Evolutionary conservation across 495 filamentous ascomycete species (phyloP), one percentile per base, ranked within the genome.

Genomic region (Penicillium nucicola): DNA sequence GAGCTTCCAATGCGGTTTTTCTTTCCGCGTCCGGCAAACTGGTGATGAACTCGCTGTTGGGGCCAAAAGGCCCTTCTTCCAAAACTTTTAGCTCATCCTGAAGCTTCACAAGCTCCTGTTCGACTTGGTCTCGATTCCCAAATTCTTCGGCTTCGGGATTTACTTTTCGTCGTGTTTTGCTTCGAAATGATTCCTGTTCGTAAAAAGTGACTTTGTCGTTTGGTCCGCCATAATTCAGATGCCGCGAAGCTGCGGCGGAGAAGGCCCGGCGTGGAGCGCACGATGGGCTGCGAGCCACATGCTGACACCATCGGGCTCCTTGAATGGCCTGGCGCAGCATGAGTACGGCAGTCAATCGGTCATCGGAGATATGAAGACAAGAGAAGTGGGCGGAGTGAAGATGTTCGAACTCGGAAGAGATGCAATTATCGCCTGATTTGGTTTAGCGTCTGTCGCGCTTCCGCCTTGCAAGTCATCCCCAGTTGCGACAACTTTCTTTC

Each of bases 131-230:
- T 31, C 61, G 61, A 12, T 75, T 77, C 38, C 59, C 64, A 20
- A 68, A 52, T 42, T 79, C 77, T 56, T 85, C 74, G 28, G 77
- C 69, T 56, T 84, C 77, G 51, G 77, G 79, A 47, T 77, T 63
- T 44, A 80, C 52, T 58, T 61, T 55, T 50, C 67, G 63, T 49
- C 61, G 60, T 4, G 44, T 64, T 39, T 69, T 69, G 52, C 71
- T 72, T 14, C 53, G 52, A 25, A 23, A 61, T 2, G 57, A 58
- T 32, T 69, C 61, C 45, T 75, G 71, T 58, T 77, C 73, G 51
- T 64, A 77, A 37, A 75, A 71, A n/a, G 42, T 68, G 38, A 77
- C 56, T 52, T 74, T 75, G 45, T 74, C 69, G 46, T 74, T 68
- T 5, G 67, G 70, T 36, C 69, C 73, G 60, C 66, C 71, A 55